Base-by-base conservation (phyloP, 768 basidiomycete species). In the Zangia roseola region DNA sequence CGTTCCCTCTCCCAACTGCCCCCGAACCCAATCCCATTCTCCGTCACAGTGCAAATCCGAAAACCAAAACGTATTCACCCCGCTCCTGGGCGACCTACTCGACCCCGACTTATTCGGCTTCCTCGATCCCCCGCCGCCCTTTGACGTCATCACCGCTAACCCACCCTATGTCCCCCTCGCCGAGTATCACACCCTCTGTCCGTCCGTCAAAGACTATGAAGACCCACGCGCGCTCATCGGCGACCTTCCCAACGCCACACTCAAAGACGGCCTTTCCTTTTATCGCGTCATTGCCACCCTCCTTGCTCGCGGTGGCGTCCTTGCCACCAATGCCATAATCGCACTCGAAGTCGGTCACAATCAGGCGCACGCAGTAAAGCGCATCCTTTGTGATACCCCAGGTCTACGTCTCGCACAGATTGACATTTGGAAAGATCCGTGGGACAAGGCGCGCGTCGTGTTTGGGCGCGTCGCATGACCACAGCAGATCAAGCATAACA, bases 181-280 rank as follows among this genome's bases (percentile, higher is more conserved):
- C 33, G 84, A 87, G 50, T 94, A 84, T 62, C 68, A 79, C 36
- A 43, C 59, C 20, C 77, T 97, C 28, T 78, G 86, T 8, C 51
- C 61, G n/a, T 84, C 83, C 40, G 94, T 97, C 45, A 78, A 71
- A 43, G 73, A 79, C 44, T 89, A 81, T 63, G 95, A 98, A 68
- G 92, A 94, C 69, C 80, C 76, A 9, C 75, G 71, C 14, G 94
- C 94, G 10, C 79, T 97, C 20, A 75, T 93, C 36, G 93, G 90
- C 19, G 91, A 90, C 43, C 74, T 74, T 19, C 70, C 77, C 34
- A 53, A 43, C 23, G 72, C 72, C 10, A 67, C 53, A 9, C 43
- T 55, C 42, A 36, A 50, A 5, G 56, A 61, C 77, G 79, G 90
- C 56, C 69, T 95, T 68, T 62, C 81, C 6, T 87, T 84, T 67